These are phyloP conservation scores for Axilococcus clingmanii DNA, from an alignment of 139 green algal species.

Conservation along the genomic window DNA sequence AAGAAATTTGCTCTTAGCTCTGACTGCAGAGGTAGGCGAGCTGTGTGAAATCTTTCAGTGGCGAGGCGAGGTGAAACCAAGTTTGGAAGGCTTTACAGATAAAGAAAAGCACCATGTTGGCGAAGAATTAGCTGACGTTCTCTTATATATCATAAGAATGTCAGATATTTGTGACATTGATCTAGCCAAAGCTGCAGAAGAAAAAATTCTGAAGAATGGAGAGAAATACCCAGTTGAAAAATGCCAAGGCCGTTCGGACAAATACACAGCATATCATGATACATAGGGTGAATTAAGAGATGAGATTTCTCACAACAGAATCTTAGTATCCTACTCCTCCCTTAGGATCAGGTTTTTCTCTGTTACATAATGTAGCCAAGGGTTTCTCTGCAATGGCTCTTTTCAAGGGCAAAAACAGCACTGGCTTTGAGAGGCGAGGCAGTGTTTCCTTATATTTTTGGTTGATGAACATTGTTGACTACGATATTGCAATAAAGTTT, in stretches of 20 bases:
- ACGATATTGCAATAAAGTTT: too few relatives aligned
- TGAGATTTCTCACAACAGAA: too few relatives aligned
- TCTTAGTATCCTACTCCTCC: too few relatives aligned
- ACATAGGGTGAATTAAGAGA: too few relatives aligned
- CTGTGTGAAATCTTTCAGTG: conserved; percentile 60
- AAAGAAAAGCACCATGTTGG: conserved; percentile 43
- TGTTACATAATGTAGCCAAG: too few relatives aligned
- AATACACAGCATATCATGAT: conserved; percentile 43
- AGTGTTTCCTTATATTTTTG: too few relatives aligned
- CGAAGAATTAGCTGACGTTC: conserved; percentile 67
- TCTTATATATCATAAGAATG: conserved; percentile 63
- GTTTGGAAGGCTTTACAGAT: conserved; percentile 33
- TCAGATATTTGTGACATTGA: conserved; percentile 61
- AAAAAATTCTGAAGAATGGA: conserved; percentile 47
- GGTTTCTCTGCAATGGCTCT: too few relatives aligned
- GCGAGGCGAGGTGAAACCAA: conserved; percentile 42
- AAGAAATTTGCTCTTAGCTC: conserved; percentile 66
- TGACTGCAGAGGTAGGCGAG: conserved; percentile 45
- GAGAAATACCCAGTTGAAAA: conserved; percentile 48
- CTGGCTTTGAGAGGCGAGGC: too few relatives aligned
- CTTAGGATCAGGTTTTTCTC: too few relatives aligned
- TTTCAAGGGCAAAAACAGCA: too few relatives aligned
- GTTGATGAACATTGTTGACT: too few relatives aligned
- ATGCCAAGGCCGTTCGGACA: conserved; percentile 35
- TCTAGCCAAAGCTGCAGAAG: conserved; percentile 32